Evolutionary conservation across 495 filamentous ascomycete genomes (phyloP), one percentile per base, ranked within the genome.

Genomic region (Penicillium paradoxum): DNA sequence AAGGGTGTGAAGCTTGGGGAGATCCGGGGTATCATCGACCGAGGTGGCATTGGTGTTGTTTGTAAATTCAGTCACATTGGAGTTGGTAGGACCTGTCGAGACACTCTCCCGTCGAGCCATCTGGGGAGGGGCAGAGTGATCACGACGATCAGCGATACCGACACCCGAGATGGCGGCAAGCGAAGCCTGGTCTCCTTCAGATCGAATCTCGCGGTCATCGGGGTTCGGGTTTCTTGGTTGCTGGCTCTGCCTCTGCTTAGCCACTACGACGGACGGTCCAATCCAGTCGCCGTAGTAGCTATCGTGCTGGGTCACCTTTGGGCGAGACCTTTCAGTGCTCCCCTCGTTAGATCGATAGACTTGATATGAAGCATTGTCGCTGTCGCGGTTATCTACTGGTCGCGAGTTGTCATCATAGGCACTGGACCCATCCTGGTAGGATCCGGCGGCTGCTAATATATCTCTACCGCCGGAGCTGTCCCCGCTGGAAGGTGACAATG

Each of bases 401-500:
- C 45, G 64, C 8, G 51, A 56, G 24, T 42, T 37, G 11, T 50
- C 51, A 17, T 48, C 47, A 58, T 64, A 49, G 27, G 64, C 48
- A 33, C 77, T 44, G 6, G 71, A 73, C 44, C 70, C 73, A 10
- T 78, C 80, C 5, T 82, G 78, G 6, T 81, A 62, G 32, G 71
- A 76, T 7, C 72, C 76, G 10, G 81, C 79, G 13, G 76, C 73
- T 17, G 82, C 83, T 58, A 83, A 73, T 46, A 83, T 63, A 60
- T 87, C 86, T 57, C 75, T 71, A 37, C 82, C 83, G 40, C 73
- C 76, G 50, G 87, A 89, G 65, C 84, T 86, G 63, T 81, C 79
- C 22, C 75, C 83, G 73, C 88, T 93, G 73, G 86, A 85, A 43
- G 86, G 84, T 43, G 88, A 89, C 53, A 84, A 69, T 54, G 88